Conservation (phyloP, 768 basidiomycete genomes). For the Mycena belliarum region DNA sequence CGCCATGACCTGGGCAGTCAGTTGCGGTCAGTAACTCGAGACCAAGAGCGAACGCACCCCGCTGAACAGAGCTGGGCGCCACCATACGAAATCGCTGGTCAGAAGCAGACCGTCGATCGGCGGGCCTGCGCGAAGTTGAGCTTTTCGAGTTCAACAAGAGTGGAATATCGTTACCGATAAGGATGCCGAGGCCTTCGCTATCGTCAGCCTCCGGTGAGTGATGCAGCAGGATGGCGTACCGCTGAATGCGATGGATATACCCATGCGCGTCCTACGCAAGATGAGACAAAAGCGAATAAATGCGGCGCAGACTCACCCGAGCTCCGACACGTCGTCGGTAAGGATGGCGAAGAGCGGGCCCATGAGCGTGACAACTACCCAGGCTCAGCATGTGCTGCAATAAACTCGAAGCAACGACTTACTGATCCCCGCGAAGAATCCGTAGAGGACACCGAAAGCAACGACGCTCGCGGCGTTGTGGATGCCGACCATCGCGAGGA, state of each 20-base stretch:
- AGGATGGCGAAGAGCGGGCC: slow-evolving; percentile 11
- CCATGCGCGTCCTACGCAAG: slow-evolving; percentile 5
- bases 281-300: not conserved
- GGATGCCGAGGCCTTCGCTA: slow-evolving; percentile 2
- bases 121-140: slow-evolving; percentile 33
- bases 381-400: not conserved
- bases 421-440: slow-evolving; percentile 44
- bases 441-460: slow-evolving; percentile 38
- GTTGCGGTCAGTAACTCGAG: too few species aligned
- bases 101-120: slow-evolving; percentile 62
- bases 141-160: not conserved
- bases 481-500: slow-evolving; percentile 38
- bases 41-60: slow-evolving; percentile 34
- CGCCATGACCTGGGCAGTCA: slow-evolving; percentile 2
- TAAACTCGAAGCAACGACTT: slow-evolving; percentile 22
- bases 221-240: not conserved
- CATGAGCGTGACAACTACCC: slow-evolving; percentile 6
- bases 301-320: slow-evolving; percentile 3
- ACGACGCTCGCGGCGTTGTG: slow-evolving; percentile 29
- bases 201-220: not conserved
- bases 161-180: not conserved
- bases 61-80: slow-evolving; percentile 56
- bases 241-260: slow-evolving; percentile 11
- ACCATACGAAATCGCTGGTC: slow-evolving; percentile 54
- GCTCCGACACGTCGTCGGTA: slow-evolving; percentile 16